Conservation (phyloP, 106 monocot species). For the Dendrobium huoshanense region DNA sequence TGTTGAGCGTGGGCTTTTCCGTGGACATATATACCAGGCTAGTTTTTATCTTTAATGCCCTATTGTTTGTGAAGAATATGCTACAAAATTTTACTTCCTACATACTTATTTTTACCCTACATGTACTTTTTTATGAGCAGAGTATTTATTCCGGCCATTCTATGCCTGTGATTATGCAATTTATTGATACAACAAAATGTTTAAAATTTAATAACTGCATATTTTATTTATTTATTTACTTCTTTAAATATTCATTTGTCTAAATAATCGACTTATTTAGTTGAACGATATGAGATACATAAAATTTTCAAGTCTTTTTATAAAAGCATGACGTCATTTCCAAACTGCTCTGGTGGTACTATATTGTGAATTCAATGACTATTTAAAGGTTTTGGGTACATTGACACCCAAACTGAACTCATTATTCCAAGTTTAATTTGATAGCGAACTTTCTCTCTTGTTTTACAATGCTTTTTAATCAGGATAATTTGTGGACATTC, state of each 20-base stretch:
- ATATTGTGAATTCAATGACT: neutral
- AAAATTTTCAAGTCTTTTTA: neutral
- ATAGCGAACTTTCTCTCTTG: neutral
- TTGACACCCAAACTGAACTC: neutral
- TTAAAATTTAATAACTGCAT: neutral
- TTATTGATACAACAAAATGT: neutral
- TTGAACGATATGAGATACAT: neutral
- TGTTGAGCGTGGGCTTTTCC: conserved; percentile 88
- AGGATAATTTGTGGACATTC: neutral
- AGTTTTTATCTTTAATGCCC: neutral
- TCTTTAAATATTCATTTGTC: conserved; percentile 1
- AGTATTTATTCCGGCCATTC: neutral
- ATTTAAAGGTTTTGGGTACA: neutral
- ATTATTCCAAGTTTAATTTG: neutral
- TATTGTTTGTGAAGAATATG: neutral
- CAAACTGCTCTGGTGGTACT: neutral
- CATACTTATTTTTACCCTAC: neutral
- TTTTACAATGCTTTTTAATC: neutral
- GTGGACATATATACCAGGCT: conserved; percentile 92
- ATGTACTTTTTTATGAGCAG: neutral
- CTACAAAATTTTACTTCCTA: neutral
- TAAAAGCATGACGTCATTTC: neutral
- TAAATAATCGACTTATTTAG: neutral
- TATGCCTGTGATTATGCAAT: neutral
- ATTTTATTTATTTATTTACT: neutral